Evolutionary conservation across 208 protist species (phyloP).

Genomic region (Leishmania amazonensis): DNA sequence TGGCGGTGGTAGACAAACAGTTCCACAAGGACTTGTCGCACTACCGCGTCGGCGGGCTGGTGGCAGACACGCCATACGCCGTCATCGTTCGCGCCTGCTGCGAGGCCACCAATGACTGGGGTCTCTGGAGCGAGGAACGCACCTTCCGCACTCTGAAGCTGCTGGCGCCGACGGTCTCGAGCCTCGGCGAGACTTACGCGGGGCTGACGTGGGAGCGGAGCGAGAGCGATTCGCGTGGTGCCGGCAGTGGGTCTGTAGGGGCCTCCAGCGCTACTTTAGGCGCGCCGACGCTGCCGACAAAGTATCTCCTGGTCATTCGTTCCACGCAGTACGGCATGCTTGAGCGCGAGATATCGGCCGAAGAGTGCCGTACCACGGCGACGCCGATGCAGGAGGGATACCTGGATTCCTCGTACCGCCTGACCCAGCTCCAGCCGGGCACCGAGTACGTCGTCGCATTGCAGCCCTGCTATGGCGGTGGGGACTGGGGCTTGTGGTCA

Average conservation of each 20-base stretch:
- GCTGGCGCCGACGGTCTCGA: slow-evolving; percentile 46
- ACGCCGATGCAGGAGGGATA: slow-evolving; percentile 2
- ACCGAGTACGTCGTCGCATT: slow-evolving; percentile 86
- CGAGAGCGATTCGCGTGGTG: slow-evolving; percentile 32
- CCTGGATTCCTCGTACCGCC: slow-evolving; percentile 38
- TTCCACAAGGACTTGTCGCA: slow-evolving; percentile 65
- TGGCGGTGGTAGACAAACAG: slow-evolving; percentile 89
- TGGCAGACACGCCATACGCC: slow-evolving; percentile 75
- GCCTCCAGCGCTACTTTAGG: not conserved
- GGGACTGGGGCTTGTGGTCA: slow-evolving; percentile 85
- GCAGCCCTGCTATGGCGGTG: slow-evolving; percentile 82
- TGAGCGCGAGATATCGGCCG: slow-evolving; percentile 31
- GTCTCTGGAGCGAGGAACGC: slow-evolving; percentile 86
- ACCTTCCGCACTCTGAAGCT: slow-evolving; percentile 68
- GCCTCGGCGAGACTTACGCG: slow-evolving; percentile 83
- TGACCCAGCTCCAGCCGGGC: slow-evolving; percentile 60
- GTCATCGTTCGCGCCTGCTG: slow-evolving; percentile 81
- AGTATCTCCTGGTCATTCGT: slow-evolving; percentile 35
- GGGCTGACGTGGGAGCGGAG: slow-evolving; percentile 71
- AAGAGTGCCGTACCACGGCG: slow-evolving; percentile 16
- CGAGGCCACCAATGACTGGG: slow-evolving; percentile 69
- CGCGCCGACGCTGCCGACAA: slow-evolving; percentile 26
- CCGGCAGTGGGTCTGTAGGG: slow-evolving; percentile 4
- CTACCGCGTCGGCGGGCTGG: slow-evolving; percentile 61
- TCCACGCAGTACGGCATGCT: slow-evolving; percentile 25